These are phyloP conservation scores for Penicillium frequentans DNA, from an alignment of 2,329 filamentous ascomycete species.

Conservation along the genomic window DNA sequence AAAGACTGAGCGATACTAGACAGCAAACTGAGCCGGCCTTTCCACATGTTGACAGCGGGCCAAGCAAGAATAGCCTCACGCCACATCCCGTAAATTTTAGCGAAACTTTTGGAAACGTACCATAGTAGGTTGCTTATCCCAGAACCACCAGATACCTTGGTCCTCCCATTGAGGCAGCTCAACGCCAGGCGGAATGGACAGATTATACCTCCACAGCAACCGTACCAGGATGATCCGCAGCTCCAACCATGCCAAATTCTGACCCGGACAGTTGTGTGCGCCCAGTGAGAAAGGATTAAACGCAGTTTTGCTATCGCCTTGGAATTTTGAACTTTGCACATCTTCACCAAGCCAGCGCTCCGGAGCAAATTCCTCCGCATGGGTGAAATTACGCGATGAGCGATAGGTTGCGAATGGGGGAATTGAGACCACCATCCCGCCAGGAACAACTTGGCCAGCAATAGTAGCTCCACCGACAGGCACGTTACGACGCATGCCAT, in stretches of 20 bases:
- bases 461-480: not conserved
- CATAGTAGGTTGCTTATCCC: not conserved
- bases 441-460: not conserved
- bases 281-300: not conserved
- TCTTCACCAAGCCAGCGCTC: not conserved
- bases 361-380: not conserved
- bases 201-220: not conserved
- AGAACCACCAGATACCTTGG: not conserved
- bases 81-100: not conserved
- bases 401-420: not conserved
- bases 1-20: no score
- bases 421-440: not conserved
- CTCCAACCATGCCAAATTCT: not conserved
- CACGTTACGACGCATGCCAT: not conserved
- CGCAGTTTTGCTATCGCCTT: not conserved
- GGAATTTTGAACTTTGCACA: not conserved
- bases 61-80: no score
- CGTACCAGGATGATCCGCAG: not conserved
- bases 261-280: not conserved
- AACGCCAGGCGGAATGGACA: not conserved
- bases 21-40: no score
- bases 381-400: not conserved
- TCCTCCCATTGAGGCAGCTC: not conserved
- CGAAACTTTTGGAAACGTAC: not conserved
- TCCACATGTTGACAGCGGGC: no score